A percentile compares a stretch with the other conserved stretches of the same genome.
Conservation (phyloP, 768 basidiomycete species). For the Termitomyces sp. region DNA sequence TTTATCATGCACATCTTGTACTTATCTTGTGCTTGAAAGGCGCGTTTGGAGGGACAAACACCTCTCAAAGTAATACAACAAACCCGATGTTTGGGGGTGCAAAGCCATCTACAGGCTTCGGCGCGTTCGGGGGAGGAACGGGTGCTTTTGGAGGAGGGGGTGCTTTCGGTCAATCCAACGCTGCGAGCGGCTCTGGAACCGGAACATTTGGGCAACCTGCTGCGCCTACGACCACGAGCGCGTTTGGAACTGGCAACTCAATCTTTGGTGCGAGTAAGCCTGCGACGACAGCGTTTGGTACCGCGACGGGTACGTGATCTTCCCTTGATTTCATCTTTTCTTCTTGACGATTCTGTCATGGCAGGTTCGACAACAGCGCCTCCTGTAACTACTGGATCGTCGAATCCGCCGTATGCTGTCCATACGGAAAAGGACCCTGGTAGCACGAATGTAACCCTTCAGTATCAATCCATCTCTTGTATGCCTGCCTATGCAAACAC, state of each 20-base stretch:
- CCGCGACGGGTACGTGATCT: conserved; percentile 23
- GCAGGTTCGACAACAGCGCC: conserved; percentile 28
- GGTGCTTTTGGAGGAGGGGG: conserved; percentile 46
- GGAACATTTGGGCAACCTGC: conserved; percentile 55
- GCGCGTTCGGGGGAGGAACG: conserved; percentile 57
- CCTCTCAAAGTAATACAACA: conserved; percentile 29
- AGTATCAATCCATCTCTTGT: conserved; percentile 80
- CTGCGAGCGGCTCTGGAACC: conserved; percentile 29
- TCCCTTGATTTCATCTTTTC: not conserved
- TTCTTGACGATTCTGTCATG: conserved; percentile 12
- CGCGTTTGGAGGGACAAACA: conserved; percentile 38
- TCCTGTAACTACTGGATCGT: conserved; percentile 64
- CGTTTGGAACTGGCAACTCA: conserved; percentile 34
- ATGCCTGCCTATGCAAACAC: conserved; percentile 75
- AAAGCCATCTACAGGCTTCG: conserved; percentile 73
- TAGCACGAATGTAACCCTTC: conserved; percentile 40
- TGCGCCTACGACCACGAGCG: conserved; percentile 34
- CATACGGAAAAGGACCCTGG: conserved; percentile 63
- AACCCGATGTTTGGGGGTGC: conserved; percentile 56
- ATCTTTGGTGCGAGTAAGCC: conserved; percentile 35
- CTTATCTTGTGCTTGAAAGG: conserved; percentile 26
- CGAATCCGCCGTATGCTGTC: conserved; percentile 56
- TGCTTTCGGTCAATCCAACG: conserved; percentile 38
- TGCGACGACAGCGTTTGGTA: conserved; percentile 37
- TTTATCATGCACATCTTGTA: conserved; percentile 10